phyloP scores from a whole-genome alignment of 768 basidiomycete genomes.

The Butyriboletus loyo region DNA sequence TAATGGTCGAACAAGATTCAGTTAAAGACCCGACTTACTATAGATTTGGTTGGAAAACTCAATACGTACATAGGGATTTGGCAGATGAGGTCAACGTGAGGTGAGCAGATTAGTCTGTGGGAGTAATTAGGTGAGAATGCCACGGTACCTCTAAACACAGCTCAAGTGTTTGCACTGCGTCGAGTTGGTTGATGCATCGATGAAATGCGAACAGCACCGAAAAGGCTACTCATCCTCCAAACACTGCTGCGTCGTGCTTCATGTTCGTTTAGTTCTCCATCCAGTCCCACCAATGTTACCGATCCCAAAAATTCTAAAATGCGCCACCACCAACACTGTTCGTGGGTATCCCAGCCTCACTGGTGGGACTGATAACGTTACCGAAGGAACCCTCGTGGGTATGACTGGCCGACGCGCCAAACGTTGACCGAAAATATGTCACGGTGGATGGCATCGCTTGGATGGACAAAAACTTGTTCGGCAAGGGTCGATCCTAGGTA shows the following conservation, averaged over 20 bases:
- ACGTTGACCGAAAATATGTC: conserved; percentile 67
- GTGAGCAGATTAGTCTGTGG: neutral
- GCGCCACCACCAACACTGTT: conserved; percentile 37
- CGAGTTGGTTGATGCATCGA: too few relatives aligned
- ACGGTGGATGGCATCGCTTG: conserved; percentile 64
- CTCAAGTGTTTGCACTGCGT: neutral
- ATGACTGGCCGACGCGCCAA: conserved; percentile 39
- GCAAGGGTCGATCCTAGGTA: conserved; percentile 79
- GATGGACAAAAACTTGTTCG: conserved; percentile 80
- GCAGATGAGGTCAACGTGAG: too few relatives aligned
- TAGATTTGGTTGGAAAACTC: neutral
- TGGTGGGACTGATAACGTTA: conserved; percentile 20
- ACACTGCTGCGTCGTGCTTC: conserved; percentile 18
- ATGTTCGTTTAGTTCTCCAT: neutral
- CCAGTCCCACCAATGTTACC: conserved; percentile 32
- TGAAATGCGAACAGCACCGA: conserved; percentile 9
- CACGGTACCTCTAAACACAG: neutral
- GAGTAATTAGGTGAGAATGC: neutral
- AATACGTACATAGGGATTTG: neutral
- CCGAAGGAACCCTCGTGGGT: conserved; percentile 20
- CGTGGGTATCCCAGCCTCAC: conserved; percentile 19
- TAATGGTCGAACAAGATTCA: neutral
- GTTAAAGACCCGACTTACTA: neutral
- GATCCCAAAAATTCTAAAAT: conserved; percentile 49
- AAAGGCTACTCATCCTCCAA: conserved; percentile 37